A percentile compares a stretch with the other conserved stretches of the same genome.
Conservation (phyloP, 192 early-diverging fungal genomes). For the Mortierella claussenii region DNA sequence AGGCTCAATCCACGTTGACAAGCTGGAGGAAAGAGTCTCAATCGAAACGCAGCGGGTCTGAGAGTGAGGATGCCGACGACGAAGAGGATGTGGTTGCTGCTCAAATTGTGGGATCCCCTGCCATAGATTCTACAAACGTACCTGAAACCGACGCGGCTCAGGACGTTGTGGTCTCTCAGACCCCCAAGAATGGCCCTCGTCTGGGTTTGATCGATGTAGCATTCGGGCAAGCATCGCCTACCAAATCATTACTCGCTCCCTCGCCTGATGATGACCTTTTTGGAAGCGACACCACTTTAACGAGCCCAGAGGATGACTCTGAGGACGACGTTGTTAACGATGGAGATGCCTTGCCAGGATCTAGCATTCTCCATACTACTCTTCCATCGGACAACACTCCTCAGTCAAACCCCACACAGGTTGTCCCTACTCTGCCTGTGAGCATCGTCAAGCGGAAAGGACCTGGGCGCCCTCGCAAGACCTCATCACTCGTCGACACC, state of each 20-base stretch:
- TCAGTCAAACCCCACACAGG: not conserved
- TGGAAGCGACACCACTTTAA: conserved; percentile 45
- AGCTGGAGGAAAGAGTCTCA: conserved; percentile 20
- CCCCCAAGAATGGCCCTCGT: not conserved
- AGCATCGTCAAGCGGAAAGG: not conserved
- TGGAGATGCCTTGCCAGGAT: too few relatives aligned
- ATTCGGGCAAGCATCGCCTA: conserved; percentile 2
- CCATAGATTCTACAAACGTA: not conserved
- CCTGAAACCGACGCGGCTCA: not conserved
- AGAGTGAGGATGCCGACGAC: conserved; percentile 38
- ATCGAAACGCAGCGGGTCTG: conserved; percentile 10
- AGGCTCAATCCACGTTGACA: conserved; percentile 5
- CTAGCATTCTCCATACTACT: too few relatives aligned
- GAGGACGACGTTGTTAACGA: conserved; percentile 21
- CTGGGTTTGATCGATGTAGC: not conserved
- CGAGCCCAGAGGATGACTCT: conserved; percentile 40
- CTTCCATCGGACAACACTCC: not conserved
- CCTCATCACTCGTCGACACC: not conserved
- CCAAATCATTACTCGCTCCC: not conserved
- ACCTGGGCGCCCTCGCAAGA: conserved; percentile 22
- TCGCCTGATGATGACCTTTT: conserved; percentile 29
- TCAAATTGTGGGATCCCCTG: not conserved
- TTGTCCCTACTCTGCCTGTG: not conserved
- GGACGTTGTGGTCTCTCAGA: not conserved
- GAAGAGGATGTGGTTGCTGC: conserved; percentile 3